Conservation (phyloP, 331 rosid species). For the Pyrus hybrid region DNA sequence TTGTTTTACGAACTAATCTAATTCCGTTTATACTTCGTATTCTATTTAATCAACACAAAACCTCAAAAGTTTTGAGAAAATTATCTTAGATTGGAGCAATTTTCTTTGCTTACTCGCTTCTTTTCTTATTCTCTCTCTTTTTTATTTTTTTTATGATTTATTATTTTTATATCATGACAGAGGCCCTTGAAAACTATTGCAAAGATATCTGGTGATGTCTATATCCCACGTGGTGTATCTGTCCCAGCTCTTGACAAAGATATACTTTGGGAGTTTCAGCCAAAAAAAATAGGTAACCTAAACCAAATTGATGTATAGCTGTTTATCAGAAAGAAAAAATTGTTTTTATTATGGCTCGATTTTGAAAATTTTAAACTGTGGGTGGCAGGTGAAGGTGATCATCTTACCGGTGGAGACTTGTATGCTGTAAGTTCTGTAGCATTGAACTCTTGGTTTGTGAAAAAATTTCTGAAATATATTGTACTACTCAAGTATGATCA, state of each 20-base stretch:
- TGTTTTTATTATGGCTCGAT: background rate
- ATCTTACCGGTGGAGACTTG: constrained; percentile 86
- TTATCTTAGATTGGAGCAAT: background rate
- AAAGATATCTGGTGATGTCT: constrained; percentile 87
- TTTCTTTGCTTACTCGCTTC: background rate
- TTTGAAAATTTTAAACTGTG: constrained; percentile 5
- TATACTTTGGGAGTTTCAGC: constrained; percentile 88
- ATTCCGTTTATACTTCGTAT: background rate
- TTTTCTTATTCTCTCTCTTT: background rate
- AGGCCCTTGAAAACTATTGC: constrained; percentile 99
- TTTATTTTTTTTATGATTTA: too few relatives aligned
- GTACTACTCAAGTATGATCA: background rate
- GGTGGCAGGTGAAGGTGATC: constrained; percentile 84
- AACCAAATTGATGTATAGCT: background rate
- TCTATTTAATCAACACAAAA: background rate
- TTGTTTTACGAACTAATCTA: background rate
- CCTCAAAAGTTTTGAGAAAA: background rate
- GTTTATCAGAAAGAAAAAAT: background rate
- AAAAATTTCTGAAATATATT: background rate
- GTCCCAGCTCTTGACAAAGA: constrained; percentile 98
- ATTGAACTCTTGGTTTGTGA: constrained; percentile 11
- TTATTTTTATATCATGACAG: constrained; percentile 26
- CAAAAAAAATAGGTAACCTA: constrained; percentile 64
- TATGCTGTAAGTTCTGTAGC: constrained; percentile 69
- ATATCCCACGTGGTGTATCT: constrained; percentile 95